These are phyloP conservation scores for Anisodus tanguticus DNA, from an alignment of 257 asterid genomes.

Conservation along the genomic window DNA sequence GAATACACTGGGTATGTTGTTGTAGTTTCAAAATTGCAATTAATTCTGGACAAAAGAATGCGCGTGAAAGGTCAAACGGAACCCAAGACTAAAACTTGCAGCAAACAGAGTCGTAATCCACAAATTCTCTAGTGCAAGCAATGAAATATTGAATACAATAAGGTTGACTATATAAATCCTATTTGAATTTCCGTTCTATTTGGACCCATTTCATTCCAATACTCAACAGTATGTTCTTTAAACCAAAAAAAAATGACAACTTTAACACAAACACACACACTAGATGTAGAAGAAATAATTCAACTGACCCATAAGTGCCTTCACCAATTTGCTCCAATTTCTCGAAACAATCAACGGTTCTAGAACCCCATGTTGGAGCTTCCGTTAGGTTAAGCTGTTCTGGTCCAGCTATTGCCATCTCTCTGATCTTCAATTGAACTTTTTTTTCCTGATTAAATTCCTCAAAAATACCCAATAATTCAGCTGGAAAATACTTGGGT, in stretches of 20 bases:
- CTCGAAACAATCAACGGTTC: conserved; percentile 93
- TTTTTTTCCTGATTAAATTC: neutral
- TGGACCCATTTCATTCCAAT: neutral
- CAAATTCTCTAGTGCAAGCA: neutral
- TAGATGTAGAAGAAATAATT: neutral
- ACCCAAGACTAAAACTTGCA: neutral
- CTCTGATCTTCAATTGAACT: neutral
- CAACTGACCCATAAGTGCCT: conserved; percentile 90
- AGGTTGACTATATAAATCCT: neutral
- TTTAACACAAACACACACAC: neutral
- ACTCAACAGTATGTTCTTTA: neutral
- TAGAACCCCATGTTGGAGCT: conserved; percentile 91
- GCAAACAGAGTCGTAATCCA: neutral
- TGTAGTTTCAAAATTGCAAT: neutral
- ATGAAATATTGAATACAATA: neutral
- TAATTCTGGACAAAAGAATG: neutral
- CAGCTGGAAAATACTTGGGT: conserved; percentile 25
- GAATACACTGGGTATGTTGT: too few relatives aligned
- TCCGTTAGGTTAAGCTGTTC: conserved; percentile 75
- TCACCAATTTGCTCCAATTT: conserved; percentile 96
- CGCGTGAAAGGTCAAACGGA: neutral
- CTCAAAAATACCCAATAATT: neutral
- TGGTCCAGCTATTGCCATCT: conserved; percentile 54
- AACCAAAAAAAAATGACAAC: neutral
- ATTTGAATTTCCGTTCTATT: neutral